Evolutionary conservation across 2,329 filamentous ascomycete species (phyloP).

Genomic region (Trichocomaceae sp.): DNA sequence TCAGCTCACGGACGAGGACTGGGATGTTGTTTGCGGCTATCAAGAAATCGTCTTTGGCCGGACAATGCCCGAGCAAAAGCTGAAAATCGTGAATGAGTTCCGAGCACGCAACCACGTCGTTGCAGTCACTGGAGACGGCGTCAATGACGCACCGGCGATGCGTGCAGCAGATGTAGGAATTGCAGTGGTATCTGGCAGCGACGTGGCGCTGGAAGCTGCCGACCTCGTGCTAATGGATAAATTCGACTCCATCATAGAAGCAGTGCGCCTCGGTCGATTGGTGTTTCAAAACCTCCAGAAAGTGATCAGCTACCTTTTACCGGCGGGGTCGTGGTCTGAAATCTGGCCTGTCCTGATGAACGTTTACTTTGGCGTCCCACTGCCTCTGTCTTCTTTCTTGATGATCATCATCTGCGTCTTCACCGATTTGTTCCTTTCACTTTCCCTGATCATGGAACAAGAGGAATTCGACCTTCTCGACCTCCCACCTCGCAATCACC

Average conservation of each 20-base stretch:
- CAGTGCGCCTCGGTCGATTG: conserved; percentile 27
- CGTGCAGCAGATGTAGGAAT: conserved; percentile 29
- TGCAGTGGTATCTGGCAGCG: conserved; percentile 31
- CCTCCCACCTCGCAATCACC: conserved; percentile 46
- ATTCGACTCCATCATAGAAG: conserved; percentile 30
- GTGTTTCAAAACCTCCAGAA: conserved; percentile 34
- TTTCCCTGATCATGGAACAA: conserved; percentile 51
- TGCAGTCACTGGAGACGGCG: conserved; percentile 35
- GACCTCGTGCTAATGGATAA: conserved; percentile 33
- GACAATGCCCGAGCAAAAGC: conserved; percentile 39
- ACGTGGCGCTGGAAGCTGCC: conserved; percentile 37
- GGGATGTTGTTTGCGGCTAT: conserved; percentile 56
- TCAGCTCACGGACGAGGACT: conserved; percentile 59
- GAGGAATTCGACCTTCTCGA: conserved; percentile 50
- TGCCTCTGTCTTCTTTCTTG: conserved; percentile 47
- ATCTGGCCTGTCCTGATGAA: conserved; percentile 54
- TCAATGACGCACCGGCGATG: conserved; percentile 32
- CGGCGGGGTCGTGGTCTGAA: conserved; percentile 50
- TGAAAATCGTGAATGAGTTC: conserved; percentile 38
- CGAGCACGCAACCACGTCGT: conserved; percentile 34
- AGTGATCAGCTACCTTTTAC: conserved; percentile 41
- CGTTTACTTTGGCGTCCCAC: conserved; percentile 50
- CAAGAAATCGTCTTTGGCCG: conserved; percentile 46
- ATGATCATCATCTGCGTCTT: conserved; percentile 56
- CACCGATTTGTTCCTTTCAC: conserved; percentile 48